Evolutionary conservation across 768 basidiomycete genomes (phyloP), one percentile per base, ranked within the genome.

Genomic region (Boletus fagicola): DNA sequence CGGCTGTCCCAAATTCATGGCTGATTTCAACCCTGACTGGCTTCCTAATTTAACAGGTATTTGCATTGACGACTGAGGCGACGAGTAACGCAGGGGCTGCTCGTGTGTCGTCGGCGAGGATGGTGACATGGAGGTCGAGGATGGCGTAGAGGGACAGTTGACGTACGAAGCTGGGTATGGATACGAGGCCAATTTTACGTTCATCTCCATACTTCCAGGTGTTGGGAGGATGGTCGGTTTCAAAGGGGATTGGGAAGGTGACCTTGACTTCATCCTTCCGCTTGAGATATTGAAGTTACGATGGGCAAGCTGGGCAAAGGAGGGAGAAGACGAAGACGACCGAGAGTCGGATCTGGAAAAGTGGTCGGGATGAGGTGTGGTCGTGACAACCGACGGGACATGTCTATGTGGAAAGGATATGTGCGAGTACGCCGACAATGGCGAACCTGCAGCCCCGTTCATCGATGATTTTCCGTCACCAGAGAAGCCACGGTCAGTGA

Each of bases 141-240:
- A 84, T 31, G 81, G 78, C 7, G 81, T 76, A 18, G 87, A 84
- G 5, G 83, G 84, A 53, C 76, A 81, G 35, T 78, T 80, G 16
- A 75, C 75, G 5, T 79, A 82, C 13, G 77, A 72, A 13, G 67
- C 60, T 2, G 70, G 54, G 51, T 59, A 61, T 20, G 58, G 30
- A 53, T 51, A 62, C 40, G 56, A 56, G 0, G 46, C 53, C 44
- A 60, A 13, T 42, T 54, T 57, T 47, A 53, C 13, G 45, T 52
- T 54, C 63, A 53, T 57, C 44, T 57, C 56, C 57, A 63, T 38
- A 13, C 55, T 42, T 30, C 59, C 65, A 31, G 61, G 57, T 20
- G 54, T 58, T 40, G 62, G 66, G 26, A 57, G 61, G 22, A 61
- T 31, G 31, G 53, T 69, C 30, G 62, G 56, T 26, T 62, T 60